Percentiles rank a stretch among this genome's conserved stretches.
phyloP scores from a whole-genome alignment of 2,329 filamentous ascomycete genomes.

The Trichoderma breve region DNA sequence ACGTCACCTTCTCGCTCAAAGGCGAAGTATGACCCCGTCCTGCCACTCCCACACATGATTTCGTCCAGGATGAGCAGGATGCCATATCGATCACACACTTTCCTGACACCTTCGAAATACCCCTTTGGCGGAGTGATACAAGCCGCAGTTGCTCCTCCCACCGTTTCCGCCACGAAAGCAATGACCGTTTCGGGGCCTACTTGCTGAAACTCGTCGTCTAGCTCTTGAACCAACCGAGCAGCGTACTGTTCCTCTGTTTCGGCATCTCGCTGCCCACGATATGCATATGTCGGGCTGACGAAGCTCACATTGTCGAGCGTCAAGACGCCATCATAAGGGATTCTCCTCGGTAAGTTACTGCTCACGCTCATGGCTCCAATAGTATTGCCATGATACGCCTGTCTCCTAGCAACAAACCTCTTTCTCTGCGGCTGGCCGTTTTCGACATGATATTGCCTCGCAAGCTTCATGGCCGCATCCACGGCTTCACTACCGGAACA shows the following conservation, averaged over 20 bases:
- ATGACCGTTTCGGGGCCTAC: slow-evolving; percentile 65
- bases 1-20: slow-evolving; percentile 58
- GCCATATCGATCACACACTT: slow-evolving; percentile 68
- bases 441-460: slow-evolving; percentile 48
- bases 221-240: slow-evolving; percentile 56
- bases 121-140: slow-evolving; percentile 65
- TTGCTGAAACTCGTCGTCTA: slow-evolving; percentile 64
- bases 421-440: slow-evolving; percentile 34
- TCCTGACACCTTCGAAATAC: slow-evolving; percentile 67
- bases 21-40: slow-evolving; percentile 58
- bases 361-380: slow-evolving; percentile 64
- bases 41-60: slow-evolving; percentile 67
- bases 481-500: slow-evolving; percentile 39
- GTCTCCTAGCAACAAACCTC: slow-evolving; percentile 42
- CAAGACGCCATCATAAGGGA: slow-evolving; percentile 51
- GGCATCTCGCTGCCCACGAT: slow-evolving; percentile 50
- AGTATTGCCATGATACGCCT: slow-evolving; percentile 50
- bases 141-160: slow-evolving; percentile 67
- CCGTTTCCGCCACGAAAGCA: slow-evolving; percentile 70
- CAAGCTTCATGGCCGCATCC: slow-evolving; percentile 50
- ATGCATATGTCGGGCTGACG: slow-evolving; percentile 66
- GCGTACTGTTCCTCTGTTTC: slow-evolving; percentile 63
- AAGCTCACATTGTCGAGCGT: slow-evolving; percentile 48
- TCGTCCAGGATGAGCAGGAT: slow-evolving; percentile 78
- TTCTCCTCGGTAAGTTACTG: slow-evolving; percentile 59